A percentile compares a stretch with the other conserved stretches of the same genome.
phyloP scores from a whole-genome alignment of 2,329 filamentous ascomycete genomes.

The Magnaporthiopsis incrustans region DNA sequence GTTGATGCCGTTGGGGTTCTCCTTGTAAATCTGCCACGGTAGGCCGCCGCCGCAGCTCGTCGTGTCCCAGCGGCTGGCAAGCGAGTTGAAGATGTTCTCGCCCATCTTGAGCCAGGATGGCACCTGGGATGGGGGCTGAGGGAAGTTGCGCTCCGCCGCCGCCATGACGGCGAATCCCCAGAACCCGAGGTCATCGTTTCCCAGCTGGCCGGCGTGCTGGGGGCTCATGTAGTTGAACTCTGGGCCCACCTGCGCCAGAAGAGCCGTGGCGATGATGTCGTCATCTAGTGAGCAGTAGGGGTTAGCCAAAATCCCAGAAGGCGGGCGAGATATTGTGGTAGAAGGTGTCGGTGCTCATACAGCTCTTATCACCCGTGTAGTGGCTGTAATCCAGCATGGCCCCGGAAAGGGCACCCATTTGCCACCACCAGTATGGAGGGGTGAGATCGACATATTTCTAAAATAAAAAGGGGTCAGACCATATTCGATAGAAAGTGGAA shows the following conservation, averaged over 20 bases:
- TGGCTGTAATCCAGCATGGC: constrained; percentile 62
- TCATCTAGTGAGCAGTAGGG: constrained; percentile 33
- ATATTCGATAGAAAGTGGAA: background rate
- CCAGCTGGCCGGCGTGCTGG: constrained; percentile 49
- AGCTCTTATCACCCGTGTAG: constrained; percentile 53
- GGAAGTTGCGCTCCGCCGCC: constrained; percentile 61
- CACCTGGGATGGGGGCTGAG: constrained; percentile 45
- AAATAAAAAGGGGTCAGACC: background rate
- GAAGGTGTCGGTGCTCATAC: background rate
- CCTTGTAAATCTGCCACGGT: constrained; percentile 72
- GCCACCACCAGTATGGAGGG: constrained; percentile 62
- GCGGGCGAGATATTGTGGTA: too few species aligned
- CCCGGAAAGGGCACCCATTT: constrained; percentile 58
- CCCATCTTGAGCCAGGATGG: constrained; percentile 61
- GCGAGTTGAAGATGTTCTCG: constrained; percentile 64
- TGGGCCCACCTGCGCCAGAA: constrained; percentile 50
- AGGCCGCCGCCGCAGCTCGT: constrained; percentile 62
- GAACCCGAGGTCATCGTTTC: constrained; percentile 70
- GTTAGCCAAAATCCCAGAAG: background rate
- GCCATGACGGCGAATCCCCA: constrained; percentile 62
- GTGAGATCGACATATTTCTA: constrained; percentile 55
- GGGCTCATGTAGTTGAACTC: constrained; percentile 53
- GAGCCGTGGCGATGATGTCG: constrained; percentile 46
- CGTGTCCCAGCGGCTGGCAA: constrained; percentile 62
- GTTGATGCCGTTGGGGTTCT: constrained; percentile 64